Base-by-base conservation (phyloP, 2,329 filamentous ascomycete genomes). In the Clonostachys solani region DNA sequence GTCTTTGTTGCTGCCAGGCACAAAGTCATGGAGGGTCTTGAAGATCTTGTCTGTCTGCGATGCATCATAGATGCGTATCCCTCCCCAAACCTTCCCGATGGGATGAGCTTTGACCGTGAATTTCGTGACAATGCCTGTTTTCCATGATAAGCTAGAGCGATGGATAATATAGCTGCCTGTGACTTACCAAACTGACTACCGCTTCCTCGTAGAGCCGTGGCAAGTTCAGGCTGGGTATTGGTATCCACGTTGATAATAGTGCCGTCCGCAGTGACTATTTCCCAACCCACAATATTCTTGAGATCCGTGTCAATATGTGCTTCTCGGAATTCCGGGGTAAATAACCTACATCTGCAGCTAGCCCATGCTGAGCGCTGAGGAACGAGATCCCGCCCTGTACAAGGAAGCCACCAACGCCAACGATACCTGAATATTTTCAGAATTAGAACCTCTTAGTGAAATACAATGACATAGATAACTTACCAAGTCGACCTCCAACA, bases 1-100 rank as follows among this genome's bases (percentile, higher is more conserved):
- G 40, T 65, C 57, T 2, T 54, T 48, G 12, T 52, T 46, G 13
- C 57, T 58, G 4, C 51, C 49, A 5, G 56, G 53, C 2, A 59
- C 50, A 40, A 65, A 67, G 15, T 61, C 51, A 49, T 68, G 64
- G 15, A 67, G 51, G 6, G 60, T 61, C 29, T 53, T 54, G 48
- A 59, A 62, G n/a, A 69, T 52, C 33, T 57, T 54, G 10, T 59
- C 53, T 1, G 56, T 54, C 23, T 66, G 50, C 9, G 41, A 50
- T 5, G 42, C 48, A 23, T 52, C 55, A 50, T 68, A 71, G n/a
- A 62, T 44, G 4, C 65, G 59, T 6, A 54, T 54, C 3, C 68
- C 67, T 13, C 67, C 68, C 64, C 65, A 71, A 17, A 69, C 59
- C 43, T 65, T 47, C 19, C 56, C 62, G 33, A 66, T 61, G 12